Conservation (phyloP, 768 basidiomycete genomes). For the Rhodotorula kratochvilovae region DNA sequence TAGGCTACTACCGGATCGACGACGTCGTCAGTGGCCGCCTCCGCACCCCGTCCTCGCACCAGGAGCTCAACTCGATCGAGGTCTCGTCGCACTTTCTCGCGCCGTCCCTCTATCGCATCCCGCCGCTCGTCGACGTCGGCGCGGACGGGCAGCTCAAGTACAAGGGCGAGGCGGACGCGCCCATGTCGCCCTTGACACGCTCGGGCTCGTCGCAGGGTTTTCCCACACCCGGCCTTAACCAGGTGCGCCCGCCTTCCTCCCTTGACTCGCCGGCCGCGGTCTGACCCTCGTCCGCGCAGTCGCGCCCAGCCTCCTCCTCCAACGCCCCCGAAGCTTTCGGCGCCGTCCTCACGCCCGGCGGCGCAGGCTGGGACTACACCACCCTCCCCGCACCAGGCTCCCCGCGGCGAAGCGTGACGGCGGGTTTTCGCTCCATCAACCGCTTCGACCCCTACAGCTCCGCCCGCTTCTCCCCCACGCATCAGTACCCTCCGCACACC, state of each 20-base stretch:
- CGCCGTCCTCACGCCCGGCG: conserved; percentile 1
- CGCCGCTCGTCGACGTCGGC: conserved; percentile 80
- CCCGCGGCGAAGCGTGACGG: conserved; percentile 12
- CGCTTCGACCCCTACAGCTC: conserved; percentile 33
- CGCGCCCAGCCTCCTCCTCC: not conserved
- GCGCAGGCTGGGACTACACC: not conserved
- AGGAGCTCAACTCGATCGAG: conserved; percentile 72
- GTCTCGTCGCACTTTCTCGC: conserved; percentile 84
- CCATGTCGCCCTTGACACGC: conserved; percentile 17
- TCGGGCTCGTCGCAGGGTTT: conserved; percentile 27
- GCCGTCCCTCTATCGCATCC: conserved; percentile 83
- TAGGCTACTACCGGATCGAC: conserved; percentile 88
- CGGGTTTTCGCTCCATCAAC: conserved; percentile 12
- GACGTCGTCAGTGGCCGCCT: conserved; percentile 86
- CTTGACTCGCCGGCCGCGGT: rapidly evolving
- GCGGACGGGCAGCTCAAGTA: conserved; percentile 77
- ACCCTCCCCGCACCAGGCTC: conserved; percentile 3
- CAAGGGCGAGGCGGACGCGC: conserved; percentile 44
- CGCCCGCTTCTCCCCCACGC: conserved; percentile 22
- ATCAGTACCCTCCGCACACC: not conserved
- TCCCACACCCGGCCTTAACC: conserved; percentile 8
- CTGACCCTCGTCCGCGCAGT: not conserved
- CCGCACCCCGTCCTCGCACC: conserved; percentile 77
- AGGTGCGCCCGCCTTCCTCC: not conserved
- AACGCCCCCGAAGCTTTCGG: conserved; percentile 5